phyloP scores from a whole-genome alignment of 768 basidiomycete genomes.

The Kondoa malvinella region DNA sequence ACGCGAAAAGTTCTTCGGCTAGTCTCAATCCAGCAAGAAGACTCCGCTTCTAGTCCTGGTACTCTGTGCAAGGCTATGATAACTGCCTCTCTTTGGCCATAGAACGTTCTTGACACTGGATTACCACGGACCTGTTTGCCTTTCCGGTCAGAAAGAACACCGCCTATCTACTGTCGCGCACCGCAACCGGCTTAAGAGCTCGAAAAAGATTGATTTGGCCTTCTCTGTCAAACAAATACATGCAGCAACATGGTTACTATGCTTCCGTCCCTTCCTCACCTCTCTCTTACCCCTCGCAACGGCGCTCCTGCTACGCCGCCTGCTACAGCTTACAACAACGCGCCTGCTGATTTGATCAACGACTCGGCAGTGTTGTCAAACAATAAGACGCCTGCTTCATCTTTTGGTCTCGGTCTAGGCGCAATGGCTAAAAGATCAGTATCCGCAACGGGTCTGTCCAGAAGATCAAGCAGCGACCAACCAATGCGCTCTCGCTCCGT shows the following conservation, averaged over 20 bases:
- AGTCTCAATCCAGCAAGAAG: too few relatives aligned
- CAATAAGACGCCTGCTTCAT: background rate
- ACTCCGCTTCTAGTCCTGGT: too few relatives aligned
- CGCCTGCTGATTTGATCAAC: background rate
- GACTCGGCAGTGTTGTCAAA: background rate
- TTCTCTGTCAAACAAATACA: background rate
- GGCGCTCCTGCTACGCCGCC: background rate
- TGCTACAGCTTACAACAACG: background rate
- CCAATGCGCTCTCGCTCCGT: background rate
- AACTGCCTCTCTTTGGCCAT: too few relatives aligned
- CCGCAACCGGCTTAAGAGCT: too few relatives aligned
- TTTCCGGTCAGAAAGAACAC: too few relatives aligned
- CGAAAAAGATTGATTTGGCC: background rate
- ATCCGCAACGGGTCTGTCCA: constrained; percentile 1
- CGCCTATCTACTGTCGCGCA: too few relatives aligned
- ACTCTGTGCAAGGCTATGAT: too few relatives aligned
- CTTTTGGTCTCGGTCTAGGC: background rate
- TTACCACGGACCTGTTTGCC: too few relatives aligned
- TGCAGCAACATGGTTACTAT: background rate
- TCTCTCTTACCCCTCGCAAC: background rate
- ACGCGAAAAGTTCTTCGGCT: too few relatives aligned
- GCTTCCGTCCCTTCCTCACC: background rate
- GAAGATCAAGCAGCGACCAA: background rate
- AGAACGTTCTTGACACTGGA: too few relatives aligned
- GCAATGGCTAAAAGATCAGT: background rate